Evolutionary conservation across 2,329 filamentous ascomycete genomes (phyloP).

Genomic region (Claviceps citrina): DNA sequence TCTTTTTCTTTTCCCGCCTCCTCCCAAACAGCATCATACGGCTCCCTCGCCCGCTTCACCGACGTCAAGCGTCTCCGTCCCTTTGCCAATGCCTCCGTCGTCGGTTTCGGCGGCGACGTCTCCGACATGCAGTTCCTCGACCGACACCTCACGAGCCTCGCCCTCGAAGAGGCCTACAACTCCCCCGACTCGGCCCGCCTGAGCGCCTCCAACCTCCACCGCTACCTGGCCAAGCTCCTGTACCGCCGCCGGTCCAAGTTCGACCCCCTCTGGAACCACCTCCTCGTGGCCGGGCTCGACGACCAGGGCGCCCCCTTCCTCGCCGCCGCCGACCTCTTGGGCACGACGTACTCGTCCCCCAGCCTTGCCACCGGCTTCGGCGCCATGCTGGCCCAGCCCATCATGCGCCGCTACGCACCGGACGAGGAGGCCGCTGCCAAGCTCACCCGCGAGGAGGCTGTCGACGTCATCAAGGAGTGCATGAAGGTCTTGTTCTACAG

Average conservation of each 20-base stretch:
- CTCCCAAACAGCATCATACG: conserved; percentile 66
- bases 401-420: conserved; percentile 69
- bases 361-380: conserved; percentile 89
- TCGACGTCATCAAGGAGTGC: conserved; percentile 73
- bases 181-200: conserved; percentile 34
- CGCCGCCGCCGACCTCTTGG: conserved; percentile 78
- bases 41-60: conserved; percentile 89
- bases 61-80: conserved; percentile 88
- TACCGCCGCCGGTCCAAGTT: conserved; percentile 92
- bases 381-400: conserved; percentile 79
- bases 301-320: conserved; percentile 71
- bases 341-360: conserved; percentile 78
- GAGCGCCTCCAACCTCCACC: conserved; percentile 88
- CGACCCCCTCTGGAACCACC: conserved; percentile 93
- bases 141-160: conserved; percentile 72
- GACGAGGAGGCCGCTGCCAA: conserved; percentile 64
- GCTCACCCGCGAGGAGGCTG: conserved; percentile 62
- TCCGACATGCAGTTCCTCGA: conserved; percentile 99
- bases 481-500: conserved; percentile 98
- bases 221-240: conserved; percentile 88
- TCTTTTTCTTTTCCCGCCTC: too few species aligned
- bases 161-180: conserved; percentile 77
- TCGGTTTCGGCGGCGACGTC: conserved; percentile 93
- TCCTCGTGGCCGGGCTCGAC: conserved; percentile 82
- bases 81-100: conserved; percentile 69